Percentiles rank a stretch among this genome's conserved stretches.
phyloP scores from a whole-genome alignment of 495 filamentous ascomycete genomes.

The Penicillium robsamsonii region DNA sequence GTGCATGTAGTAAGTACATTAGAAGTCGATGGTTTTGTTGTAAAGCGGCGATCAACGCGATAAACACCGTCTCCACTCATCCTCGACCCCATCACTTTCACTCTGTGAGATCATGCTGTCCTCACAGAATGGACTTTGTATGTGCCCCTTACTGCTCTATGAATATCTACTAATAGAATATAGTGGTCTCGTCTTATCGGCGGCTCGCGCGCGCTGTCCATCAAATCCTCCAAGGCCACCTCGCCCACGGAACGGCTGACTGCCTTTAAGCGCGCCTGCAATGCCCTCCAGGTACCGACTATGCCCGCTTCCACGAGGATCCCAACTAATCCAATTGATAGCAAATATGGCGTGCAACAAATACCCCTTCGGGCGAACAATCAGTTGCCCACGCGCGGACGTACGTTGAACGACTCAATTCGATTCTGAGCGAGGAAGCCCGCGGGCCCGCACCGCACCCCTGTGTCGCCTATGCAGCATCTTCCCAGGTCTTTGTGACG shows the following conservation, averaged over 20 bases:
- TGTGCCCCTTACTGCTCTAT: slow-evolving; percentile 11
- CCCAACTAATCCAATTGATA: slow-evolving; percentile 33
- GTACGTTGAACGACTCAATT: slow-evolving; percentile 66
- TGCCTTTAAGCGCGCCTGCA: slow-evolving; percentile 86
- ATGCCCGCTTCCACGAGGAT: neutral
- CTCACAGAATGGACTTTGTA: slow-evolving; percentile 43
- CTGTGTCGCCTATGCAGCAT: slow-evolving; percentile 79
- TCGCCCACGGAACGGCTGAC: slow-evolving; percentile 83
- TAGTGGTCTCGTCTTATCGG: slow-evolving; percentile 91
- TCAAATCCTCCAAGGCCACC: slow-evolving; percentile 61
- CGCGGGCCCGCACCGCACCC: slow-evolving; percentile 83
- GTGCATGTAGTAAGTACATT: neutral
- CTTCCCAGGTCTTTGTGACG: slow-evolving; percentile 80
- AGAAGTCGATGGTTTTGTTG: neutral
- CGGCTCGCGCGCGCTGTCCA: slow-evolving; percentile 65
- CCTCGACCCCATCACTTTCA: slow-evolving; percentile 23
- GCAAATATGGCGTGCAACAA: slow-evolving; percentile 77
- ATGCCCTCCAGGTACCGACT: slow-evolving; percentile 68
- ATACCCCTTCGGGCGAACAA: slow-evolving; percentile 49
- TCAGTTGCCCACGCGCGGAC: slow-evolving; percentile 49
- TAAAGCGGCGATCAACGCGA: slow-evolving; percentile 19
- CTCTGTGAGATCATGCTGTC: slow-evolving; percentile 34
- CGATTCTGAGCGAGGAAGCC: slow-evolving; percentile 82
- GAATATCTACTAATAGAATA: slow-evolving; percentile 19
- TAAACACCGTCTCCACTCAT: slow-evolving; percentile 29